phyloP scores from a whole-genome alignment of 2,329 filamentous ascomycete species.

The Colletotrichum musicola region DNA sequence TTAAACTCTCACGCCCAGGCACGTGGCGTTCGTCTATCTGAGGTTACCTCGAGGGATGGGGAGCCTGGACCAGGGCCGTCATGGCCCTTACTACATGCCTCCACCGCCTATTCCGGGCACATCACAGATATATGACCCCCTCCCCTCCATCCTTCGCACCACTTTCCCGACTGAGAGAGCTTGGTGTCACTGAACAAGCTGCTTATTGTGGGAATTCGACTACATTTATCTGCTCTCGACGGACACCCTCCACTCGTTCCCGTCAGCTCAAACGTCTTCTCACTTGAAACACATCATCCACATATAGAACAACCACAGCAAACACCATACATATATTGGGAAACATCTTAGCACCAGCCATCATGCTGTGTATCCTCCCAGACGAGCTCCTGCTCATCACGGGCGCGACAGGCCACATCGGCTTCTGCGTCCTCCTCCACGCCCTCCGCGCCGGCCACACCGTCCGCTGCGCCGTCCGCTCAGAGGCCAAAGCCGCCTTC shows the following conservation, averaged over 20 bases:
- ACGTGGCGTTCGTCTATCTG: constrained; percentile 35
- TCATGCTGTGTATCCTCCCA: constrained; percentile 34
- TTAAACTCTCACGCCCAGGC: constrained; percentile 19
- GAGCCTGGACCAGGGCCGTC: constrained; percentile 11
- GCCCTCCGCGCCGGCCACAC: constrained; percentile 45
- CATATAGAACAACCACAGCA: not conserved
- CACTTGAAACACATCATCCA: constrained; percentile 3
- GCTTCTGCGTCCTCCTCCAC: constrained; percentile 46
- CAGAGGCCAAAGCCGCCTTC: constrained; percentile 39
- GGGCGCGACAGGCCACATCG: constrained; percentile 48
- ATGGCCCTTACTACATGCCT: not conserved
- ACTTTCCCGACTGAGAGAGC: constrained; percentile 8
- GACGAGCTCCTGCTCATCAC: constrained; percentile 44
- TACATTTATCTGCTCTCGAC: constrained; percentile 10
- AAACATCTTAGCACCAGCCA: constrained; percentile 3
- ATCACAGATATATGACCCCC: constrained; percentile 29
- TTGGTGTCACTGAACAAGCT: not conserved
- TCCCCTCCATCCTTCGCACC: constrained; percentile 6
- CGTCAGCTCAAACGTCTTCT: not conserved
- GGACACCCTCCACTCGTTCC: constrained; percentile 17
- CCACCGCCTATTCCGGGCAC: not conserved
- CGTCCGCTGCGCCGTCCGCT: constrained; percentile 49
- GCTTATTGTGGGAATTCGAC: not conserved
- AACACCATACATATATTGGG: not conserved
- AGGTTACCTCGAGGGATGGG: constrained; percentile 8